Conservation (phyloP, 2,329 filamentous ascomycete genomes). For the Fusarium continuum region DNA sequence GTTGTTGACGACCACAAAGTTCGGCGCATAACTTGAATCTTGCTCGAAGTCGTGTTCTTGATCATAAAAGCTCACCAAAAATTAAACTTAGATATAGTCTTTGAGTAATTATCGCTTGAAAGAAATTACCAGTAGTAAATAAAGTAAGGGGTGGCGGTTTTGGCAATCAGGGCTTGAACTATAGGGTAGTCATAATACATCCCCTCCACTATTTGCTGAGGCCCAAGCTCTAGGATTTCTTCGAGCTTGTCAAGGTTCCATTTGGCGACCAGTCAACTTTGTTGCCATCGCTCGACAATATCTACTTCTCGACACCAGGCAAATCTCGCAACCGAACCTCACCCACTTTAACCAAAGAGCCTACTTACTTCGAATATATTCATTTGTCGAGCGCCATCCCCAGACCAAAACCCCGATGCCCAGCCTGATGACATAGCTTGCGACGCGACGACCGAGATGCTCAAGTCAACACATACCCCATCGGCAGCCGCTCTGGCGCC, state of each 20-base stretch:
- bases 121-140: too few relatives aligned
- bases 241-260: neutral
- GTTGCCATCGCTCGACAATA: neutral
- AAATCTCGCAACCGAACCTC: neutral
- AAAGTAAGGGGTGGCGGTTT: too few relatives aligned
- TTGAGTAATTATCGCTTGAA: too few relatives aligned
- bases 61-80: too few relatives aligned
- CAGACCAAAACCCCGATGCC: too few relatives aligned
- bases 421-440: slow-evolving; percentile 25
- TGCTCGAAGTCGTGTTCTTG: too few relatives aligned
- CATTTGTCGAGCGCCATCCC: neutral
- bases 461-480: slow-evolving; percentile 80
- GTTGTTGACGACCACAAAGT: too few relatives aligned
- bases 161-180: neutral
- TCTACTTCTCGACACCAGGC: neutral
- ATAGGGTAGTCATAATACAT: slow-evolving; percentile 8
- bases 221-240: slow-evolving; percentile 28
- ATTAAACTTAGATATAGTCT: too few relatives aligned
- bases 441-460: slow-evolving; percentile 57
- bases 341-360: neutral
- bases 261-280: neutral
- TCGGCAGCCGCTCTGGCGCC: slow-evolving; percentile 61
- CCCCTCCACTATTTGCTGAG: slow-evolving; percentile 6
- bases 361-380: neutral
- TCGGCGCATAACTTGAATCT: too few relatives aligned